Evolutionary conservation across 2,329 filamentous ascomycete species (phyloP).

Genomic region (Saccharata proteae): DNA sequence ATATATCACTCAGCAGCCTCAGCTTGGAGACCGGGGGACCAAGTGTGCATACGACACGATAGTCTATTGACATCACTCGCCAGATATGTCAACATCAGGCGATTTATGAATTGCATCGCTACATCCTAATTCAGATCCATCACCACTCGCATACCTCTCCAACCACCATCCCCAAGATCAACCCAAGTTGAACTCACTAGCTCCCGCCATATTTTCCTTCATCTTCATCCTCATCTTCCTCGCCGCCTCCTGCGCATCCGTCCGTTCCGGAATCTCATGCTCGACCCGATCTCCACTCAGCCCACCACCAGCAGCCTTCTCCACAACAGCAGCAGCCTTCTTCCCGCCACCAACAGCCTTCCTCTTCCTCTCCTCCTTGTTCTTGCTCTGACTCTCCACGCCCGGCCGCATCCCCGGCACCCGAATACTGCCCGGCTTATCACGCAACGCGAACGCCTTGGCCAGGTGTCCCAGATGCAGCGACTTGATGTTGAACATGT

Average conservation of each 20-base stretch:
- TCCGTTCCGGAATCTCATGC: conserved; percentile 23
- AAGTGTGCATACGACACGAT: no score
- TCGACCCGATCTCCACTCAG: no score
- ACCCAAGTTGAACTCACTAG: conserved; percentile 57
- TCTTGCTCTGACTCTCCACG: conserved; percentile 13
- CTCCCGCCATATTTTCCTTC: conserved; percentile 34
- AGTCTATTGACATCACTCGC: no score
- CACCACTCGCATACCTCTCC: no score
- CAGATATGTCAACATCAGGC: no score
- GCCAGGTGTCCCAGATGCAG: conserved; percentile 87
- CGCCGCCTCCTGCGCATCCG: conserved; percentile 41
- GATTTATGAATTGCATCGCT: no score
- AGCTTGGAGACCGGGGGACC: no score
- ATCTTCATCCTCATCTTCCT: conserved; percentile 35
- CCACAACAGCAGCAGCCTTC: background rate
- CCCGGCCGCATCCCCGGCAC: conserved; percentile 32
- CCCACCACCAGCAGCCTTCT: conserved; percentile 9
- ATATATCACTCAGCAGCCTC: no score
- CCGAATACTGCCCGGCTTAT: conserved; percentile 71
- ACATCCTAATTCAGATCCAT: no score
- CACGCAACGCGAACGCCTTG: conserved; percentile 83
- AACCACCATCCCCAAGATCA: conserved; percentile 17
- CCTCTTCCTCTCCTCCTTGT: conserved; percentile 23
- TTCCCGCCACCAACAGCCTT: conserved; percentile 14
- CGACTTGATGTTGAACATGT: conserved; percentile 82